Base-by-base conservation (phyloP, 2,329 filamentous ascomycete species). In the Dactylellina leptospora region DNA sequence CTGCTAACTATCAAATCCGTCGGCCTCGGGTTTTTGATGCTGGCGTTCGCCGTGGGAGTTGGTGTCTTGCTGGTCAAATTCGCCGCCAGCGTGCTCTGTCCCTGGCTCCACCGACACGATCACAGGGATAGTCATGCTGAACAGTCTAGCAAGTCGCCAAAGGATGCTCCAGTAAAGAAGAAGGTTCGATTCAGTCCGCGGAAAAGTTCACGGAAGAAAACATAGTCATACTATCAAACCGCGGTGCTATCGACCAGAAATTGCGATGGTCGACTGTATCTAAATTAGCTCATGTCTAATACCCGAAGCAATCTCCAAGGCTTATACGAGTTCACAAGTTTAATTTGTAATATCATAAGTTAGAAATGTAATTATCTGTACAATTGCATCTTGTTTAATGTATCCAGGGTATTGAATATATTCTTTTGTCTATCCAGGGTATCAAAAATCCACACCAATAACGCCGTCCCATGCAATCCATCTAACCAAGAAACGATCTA, bases 131-230 rank as follows among this genome's bases (percentile, higher is more conserved):
- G 16, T 27, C 4, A 27, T 13, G 20, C n/a, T 18, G 30, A 16
- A 4, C 22, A 53, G 22, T n/a, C n/a, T n/a, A 53, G n/a, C 2
- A 25, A 20, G 18, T 20, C 22, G 5, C 25, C 3, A 23, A 53
- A 36, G 50, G 47, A 22, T 22, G 33, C 36, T 18, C 27, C 8
- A 36, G 38, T 38, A 16, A 53, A 36, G 11, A 69, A 69, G 40
- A 48, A 38, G 18, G 63, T 69, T 1, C 47, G 63, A 22, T 61
- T 69, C 40, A 47, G 33, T 10, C 13, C 58, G 3, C 45, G 47
- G 16, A 51, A 60, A 23, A 55, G 63, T 36, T 47, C 54, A 13
- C 20, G 55, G 22, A 59, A 47, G 27, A 69, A 69, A 18, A n/a
- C n/a, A n/a, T n/a, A n/a, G n/a, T n/a, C n/a, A n/a, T n/a, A n/a